phyloP scores from a whole-genome alignment of 78 protist genomes.

The Planoprotostelium fungivorum region DNA sequence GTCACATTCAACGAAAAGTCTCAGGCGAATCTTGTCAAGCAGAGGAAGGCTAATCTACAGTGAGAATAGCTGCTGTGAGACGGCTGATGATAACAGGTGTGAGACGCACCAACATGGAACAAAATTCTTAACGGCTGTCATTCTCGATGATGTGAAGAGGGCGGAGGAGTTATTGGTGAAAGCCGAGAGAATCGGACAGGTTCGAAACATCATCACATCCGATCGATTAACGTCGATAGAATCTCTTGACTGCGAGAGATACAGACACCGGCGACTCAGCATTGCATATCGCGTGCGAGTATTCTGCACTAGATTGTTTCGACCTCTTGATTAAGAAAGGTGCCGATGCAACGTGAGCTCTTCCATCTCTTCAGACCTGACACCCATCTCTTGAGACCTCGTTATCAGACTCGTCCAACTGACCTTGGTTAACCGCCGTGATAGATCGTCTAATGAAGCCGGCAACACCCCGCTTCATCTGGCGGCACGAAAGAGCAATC shows the following conservation, averaged over 20 bases:
- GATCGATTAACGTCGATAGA: neutral
- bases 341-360: neutral
- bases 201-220: neutral
- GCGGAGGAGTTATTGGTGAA: neutral
- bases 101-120: neutral
- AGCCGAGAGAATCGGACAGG: neutral
- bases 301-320: neutral
- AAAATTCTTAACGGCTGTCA: neutral
- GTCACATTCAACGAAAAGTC: no score
- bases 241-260: neutral
- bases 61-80: neutral
- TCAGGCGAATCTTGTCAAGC: neutral
- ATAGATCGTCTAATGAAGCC: no score
- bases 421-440: no score
- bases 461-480: neutral
- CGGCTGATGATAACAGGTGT: neutral
- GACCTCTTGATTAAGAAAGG: neutral
- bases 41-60: neutral
- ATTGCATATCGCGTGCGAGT: neutral
- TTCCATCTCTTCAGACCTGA: no score
- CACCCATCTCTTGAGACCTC: no score
- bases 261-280: neutral
- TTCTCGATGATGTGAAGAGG: neutral
- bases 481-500: neutral
- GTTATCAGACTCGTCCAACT: no score